phyloP scores from a whole-genome alignment of 805 yeast genomes.

The Isabelozyma gotoi region DNA sequence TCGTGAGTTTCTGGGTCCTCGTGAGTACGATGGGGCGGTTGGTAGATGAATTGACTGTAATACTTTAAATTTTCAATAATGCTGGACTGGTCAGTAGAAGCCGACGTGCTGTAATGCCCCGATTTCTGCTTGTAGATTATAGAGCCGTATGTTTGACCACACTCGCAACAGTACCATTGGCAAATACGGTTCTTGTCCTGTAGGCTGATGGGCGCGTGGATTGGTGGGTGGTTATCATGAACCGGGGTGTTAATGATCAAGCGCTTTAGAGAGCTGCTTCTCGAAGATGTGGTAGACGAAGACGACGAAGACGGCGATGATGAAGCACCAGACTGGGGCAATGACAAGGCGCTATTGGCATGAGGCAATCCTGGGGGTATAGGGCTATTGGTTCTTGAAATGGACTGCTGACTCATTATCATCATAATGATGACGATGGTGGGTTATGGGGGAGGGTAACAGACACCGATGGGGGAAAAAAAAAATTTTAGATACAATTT shows the following conservation, averaged over 20 bases:
- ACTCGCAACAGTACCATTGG: conserved; percentile 44
- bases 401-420: background rate
- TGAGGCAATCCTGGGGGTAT: background rate
- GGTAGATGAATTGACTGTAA: conserved; percentile 23
- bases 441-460: too few species aligned
- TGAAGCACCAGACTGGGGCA: background rate
- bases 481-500: too few species aligned
- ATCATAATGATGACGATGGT: background rate
- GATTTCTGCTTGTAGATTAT: conserved; percentile 17
- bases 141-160: conserved; percentile 39
- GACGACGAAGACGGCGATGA: background rate
- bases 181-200: conserved; percentile 26
- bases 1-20: background rate
- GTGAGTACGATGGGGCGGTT: background rate
- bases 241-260: background rate
- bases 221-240: background rate
- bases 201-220: conserved; percentile 3
- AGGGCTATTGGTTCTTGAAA: background rate
- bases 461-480: too few species aligned
- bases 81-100: conserved; percentile 1
- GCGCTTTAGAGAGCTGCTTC: background rate
- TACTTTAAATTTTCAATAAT: conserved; percentile 19
- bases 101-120: background rate
- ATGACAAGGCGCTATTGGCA: background rate
- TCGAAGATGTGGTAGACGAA: background rate